Evolutionary conservation across 2,329 filamentous ascomycete genomes (phyloP), one percentile per base, ranked within the genome.

Genomic region (Magnaporthiopsis rhizophila): DNA sequence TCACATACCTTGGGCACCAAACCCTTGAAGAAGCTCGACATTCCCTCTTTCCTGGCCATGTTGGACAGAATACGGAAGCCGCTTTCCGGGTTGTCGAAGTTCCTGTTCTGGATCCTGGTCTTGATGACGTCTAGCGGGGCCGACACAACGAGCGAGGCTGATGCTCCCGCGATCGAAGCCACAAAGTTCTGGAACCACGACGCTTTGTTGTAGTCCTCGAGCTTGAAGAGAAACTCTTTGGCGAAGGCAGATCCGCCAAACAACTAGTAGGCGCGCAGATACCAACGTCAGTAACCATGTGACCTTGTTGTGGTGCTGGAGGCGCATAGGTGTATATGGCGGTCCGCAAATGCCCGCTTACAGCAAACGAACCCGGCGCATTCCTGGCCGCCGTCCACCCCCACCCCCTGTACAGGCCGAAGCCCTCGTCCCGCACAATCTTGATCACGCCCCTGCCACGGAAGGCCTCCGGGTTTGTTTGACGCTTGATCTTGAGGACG

Each of bases 381-480:
- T 99, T 99, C 74, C 95, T 88, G 66, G 95, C 95, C 63, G 95
- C 95, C 62, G 95, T 98, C 95, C 95, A 98, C 70, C 92, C 91
- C 87, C 93, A 97, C 66, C 95, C 95, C 74, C 95, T 87, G 82
- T 99, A 99, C 62, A 99, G 81, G 62, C 92, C 92, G 73, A 98
- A 96, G 50, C 95, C 95, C 78, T 99, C 95, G 74, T 99, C 95
- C 65, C 86, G 85, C 67, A 99, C 85, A 69, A 99, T 98, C 78
- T 85, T 89, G 74, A 98, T 80, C 66, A 99, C 83, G 67, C 95
- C 95, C 72, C 95, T 90, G 71, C 94, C 94, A 70, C 92, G 87
- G 87, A 99, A 99, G 50, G 95, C 93, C 74, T 98, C 95, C 57
- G 95, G 95, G 83, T 99, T 99, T 70, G 95, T 99, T 82, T 99